A percentile compares a stretch with the other conserved stretches of the same genome.
phyloP scores from a whole-genome alignment of 2,329 filamentous ascomycete genomes.

The Ascocoryne sarcoides region DNA sequence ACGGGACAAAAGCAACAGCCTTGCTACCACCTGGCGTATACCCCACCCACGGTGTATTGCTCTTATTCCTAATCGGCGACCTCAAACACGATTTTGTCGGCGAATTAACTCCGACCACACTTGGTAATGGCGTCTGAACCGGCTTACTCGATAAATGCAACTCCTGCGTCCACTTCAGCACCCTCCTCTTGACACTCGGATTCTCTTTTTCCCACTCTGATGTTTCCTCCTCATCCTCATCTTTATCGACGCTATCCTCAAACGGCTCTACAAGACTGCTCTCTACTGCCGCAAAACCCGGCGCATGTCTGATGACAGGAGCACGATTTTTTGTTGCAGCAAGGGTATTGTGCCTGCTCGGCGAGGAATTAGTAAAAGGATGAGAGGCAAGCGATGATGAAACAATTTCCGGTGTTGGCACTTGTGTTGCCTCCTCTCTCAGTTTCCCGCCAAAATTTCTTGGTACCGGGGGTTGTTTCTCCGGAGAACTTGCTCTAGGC shows the following conservation, averaged over 20 bases:
- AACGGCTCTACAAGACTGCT: too few species aligned
- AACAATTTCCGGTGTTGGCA: neutral
- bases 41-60: too few species aligned
- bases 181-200: slow-evolving; percentile 8
- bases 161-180: slow-evolving; percentile 22
- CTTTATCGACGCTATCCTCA: neutral
- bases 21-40: slow-evolving; percentile 16
- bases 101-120: slow-evolving; percentile 6
- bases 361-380: slow-evolving; percentile 12
- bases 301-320: neutral
- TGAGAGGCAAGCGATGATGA: slow-evolving; percentile 10
- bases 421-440: neutral
- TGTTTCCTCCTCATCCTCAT: neutral
- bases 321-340: neutral
- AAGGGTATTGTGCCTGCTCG: slow-evolving; percentile 16
- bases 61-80: slow-evolving; percentile 24
- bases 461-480: slow-evolving; percentile 1
- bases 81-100: slow-evolving; percentile 27
- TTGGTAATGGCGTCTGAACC: slow-evolving; percentile 7
- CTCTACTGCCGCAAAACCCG: too few species aligned
- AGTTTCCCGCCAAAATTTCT: slow-evolving; percentile 4
- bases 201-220: slow-evolving; percentile 14
- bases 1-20: slow-evolving; percentile 26
- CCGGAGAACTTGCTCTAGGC: slow-evolving; percentile 8
- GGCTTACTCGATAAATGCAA: slow-evolving; percentile 7